Evolutionary conservation across 2,329 filamentous ascomycete species (phyloP).

Genomic region (Diplodia mutila): DNA sequence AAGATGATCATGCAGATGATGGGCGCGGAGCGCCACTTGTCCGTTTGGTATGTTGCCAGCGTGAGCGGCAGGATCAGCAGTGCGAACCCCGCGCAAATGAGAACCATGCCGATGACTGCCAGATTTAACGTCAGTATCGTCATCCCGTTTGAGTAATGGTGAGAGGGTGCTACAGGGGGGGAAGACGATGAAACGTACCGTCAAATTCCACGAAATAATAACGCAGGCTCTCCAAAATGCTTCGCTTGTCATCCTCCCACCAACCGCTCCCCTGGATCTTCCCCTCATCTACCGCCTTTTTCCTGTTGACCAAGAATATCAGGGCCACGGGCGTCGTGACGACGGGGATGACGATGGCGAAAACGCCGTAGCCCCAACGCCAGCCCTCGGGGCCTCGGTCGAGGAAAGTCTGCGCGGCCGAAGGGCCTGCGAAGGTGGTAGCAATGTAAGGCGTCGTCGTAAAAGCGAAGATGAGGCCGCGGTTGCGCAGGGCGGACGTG

Average conservation of each 20-base stretch:
- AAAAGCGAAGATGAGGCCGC: constrained; percentile 66
- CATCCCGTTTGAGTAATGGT: neutral
- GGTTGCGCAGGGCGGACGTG: constrained; percentile 67
- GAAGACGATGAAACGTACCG: neutral
- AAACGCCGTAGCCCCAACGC: constrained; percentile 71
- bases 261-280: constrained; percentile 15
- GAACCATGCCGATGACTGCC: constrained; percentile 60
- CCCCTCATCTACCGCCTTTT: neutral
- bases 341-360: constrained; percentile 65
- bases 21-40: constrained; percentile 41
- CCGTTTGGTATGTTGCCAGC: constrained; percentile 23
- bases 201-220: constrained; percentile 17
- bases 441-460: constrained; percentile 67
- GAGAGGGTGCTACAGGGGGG: neutral
- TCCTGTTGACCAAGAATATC: constrained; percentile 1
- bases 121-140: neutral
- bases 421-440: constrained; percentile 66
- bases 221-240: neutral
- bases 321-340: constrained; percentile 57
- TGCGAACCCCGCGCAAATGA: constrained; percentile 64
- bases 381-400: constrained; percentile 55
- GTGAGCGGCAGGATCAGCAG: constrained; percentile 71
- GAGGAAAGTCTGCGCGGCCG: constrained; percentile 60
- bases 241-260: neutral
- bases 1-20: constrained; percentile 49